Evolutionary conservation across 495 filamentous ascomycete genomes (phyloP), one percentile per base, ranked within the genome.

Genomic region (Daldinia grandis): DNA sequence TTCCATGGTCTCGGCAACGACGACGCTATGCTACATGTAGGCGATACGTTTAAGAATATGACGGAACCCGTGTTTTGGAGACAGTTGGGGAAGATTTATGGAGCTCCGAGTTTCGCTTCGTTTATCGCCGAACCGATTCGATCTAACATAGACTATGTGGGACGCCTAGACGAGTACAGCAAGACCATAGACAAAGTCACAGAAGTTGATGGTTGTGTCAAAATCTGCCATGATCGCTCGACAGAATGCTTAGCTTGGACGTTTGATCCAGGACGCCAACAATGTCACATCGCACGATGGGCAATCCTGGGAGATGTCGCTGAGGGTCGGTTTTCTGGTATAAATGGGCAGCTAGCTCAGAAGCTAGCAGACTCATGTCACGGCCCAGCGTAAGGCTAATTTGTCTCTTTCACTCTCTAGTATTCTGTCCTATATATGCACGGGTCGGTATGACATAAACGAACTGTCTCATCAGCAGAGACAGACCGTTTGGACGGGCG

Each of bases 241-340:
- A 44, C 56, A 6, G 64, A 9, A 9, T 85, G 81, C 44, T 58
- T 85, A 40, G 82, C 82, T 21, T 85, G 83, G 83, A 78, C 78
- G 10, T 85, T 79, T 72, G 79, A 83, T 24, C 58, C 68, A 2
- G 51, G 51, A 19, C 66, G 65, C 3, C 49, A 56, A 33, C 49
- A 61, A 15, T 85, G 83, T 60, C 69, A 79, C 42, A 53, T 76
- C 28, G 81, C 79, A 15, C 78, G 79, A 31, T 85, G 81, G 82
- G 77, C 82, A 60, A 80, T 81, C 53, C 69, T 85, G 0, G 83
- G 83, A 49, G 68, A 77, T 56, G 33, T 64, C 28, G 68, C 77
- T 51, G 57, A 78, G 42, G 76, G 79, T 6, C 64, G 58, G 30
- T 72, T 75, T 44, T 80, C 79, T 0, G 79, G 79, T 9, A 58